A percentile compares a stretch with the other conserved stretches of the same genome.
Evolutionary conservation across 2,329 filamentous ascomycete species (phyloP).

Genomic region (Pseudogymnoascus sp.): DNA sequence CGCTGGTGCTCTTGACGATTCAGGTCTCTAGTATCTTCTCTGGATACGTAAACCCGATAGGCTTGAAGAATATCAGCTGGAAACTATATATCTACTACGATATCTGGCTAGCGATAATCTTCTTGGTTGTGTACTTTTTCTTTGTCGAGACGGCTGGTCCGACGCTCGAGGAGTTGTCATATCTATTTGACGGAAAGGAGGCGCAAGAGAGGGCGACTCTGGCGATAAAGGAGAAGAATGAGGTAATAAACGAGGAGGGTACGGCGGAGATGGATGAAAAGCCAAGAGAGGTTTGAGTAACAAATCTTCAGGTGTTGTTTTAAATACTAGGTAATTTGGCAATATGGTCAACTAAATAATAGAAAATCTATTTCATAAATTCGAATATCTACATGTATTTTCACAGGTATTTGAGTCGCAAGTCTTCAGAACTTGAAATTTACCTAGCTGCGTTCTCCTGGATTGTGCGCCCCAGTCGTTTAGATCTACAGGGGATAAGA

Average conservation of each 20-base stretch:
- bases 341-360: not conserved
- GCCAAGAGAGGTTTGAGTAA: not conserved
- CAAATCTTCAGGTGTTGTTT: constrained; percentile 30
- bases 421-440: too few relatives aligned
- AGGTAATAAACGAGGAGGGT: not conserved
- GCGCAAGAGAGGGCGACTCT: constrained; percentile 7
- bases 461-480: too few relatives aligned
- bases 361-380: not conserved
- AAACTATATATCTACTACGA: constrained; percentile 38
- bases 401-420: too few relatives aligned
- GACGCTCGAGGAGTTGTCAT: constrained; percentile 20
- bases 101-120: constrained; percentile 33
- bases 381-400: not conserved
- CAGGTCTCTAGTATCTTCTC: constrained; percentile 34
- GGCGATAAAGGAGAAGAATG: constrained; percentile 9
- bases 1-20: constrained; percentile 35
- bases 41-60: constrained; percentile 36
- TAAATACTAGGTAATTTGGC: not conserved
- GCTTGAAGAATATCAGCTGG: constrained; percentile 33
- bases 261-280: not conserved
- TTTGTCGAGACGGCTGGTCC: constrained; percentile 34
- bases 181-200: constrained; percentile 11
- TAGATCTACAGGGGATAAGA: too few relatives aligned
- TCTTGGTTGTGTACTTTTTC: constrained; percentile 35
- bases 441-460: too few relatives aligned